Conservation (phyloP, 2,329 filamentous ascomycete genomes). For the Diaporthe ampelina region DNA sequence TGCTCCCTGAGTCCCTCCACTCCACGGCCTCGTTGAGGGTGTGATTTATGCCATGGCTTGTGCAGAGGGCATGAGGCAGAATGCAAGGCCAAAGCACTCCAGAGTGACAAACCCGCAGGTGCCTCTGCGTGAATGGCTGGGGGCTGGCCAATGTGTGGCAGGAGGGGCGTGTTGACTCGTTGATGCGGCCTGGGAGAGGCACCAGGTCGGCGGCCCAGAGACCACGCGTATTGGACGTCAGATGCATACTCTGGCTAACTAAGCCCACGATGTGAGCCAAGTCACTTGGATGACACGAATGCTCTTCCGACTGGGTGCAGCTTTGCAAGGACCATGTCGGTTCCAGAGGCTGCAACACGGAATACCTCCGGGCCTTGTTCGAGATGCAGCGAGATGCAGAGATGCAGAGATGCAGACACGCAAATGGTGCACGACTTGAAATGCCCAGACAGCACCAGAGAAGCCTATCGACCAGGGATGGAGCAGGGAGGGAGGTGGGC, state of each 20-base stretch:
- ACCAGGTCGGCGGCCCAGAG: slow-evolving; percentile 15
- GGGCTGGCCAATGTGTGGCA: slow-evolving; percentile 8
- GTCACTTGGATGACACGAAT: slow-evolving; percentile 28
- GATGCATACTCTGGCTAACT: slow-evolving; percentile 8
- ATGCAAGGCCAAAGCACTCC: slow-evolving; percentile 29
- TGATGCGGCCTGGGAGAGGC: neutral
- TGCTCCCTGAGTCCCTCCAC: neutral
- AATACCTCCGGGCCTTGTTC: neutral
- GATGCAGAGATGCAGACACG: too few species aligned
- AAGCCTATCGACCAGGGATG: neutral
- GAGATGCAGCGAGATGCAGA: neutral
- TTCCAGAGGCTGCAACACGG: slow-evolving; percentile 8
- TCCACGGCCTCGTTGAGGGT: neutral
- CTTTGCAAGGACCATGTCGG: slow-evolving; percentile 26
- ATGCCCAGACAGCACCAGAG: neutral
- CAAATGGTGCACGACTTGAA: neutral
- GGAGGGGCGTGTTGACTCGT: slow-evolving; percentile 15
- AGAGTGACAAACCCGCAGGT: slow-evolving; percentile 29
- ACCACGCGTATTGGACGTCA: slow-evolving; percentile 15
- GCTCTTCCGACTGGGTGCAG: slow-evolving; percentile 22
- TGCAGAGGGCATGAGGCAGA: slow-evolving; percentile 13
- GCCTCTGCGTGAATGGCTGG: slow-evolving; percentile 11
- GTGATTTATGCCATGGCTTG: slow-evolving; percentile 20
- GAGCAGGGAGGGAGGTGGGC: neutral
- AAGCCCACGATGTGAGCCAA: slow-evolving; percentile 19